Base-by-base conservation (phyloP, 2,329 filamentous ascomycete species). In the Talaromyces verruculosus region DNA sequence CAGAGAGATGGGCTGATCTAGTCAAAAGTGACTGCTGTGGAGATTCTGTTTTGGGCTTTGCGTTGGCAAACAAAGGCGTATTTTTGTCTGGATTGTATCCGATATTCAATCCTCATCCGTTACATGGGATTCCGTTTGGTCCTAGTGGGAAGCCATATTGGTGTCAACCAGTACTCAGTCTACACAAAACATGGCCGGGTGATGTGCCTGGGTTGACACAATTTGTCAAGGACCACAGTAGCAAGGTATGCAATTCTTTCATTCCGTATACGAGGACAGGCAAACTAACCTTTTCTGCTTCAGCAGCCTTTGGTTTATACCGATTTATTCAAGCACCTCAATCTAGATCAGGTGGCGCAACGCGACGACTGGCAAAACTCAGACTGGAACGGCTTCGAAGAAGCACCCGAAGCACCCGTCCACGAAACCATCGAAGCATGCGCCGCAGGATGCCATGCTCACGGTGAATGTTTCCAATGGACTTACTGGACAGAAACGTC, bases 11-110 rank as follows among this genome's bases (percentile, higher is more conserved):
- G 76, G 74, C 81, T 55, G 73, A 78, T 5, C 67, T 79, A 41
- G 74, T 83, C 25, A 75, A 75, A 35, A 69, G 77, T 13, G 84
- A 87, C 66, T 85, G 82, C 72, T 85, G 83, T 60, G 84, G 84
- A 5, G 84, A 86, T 63, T 83, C 82, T 47, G 79, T 85, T 6
- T 72, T 85, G 3, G 84, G 83, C 2, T 83, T 78, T 74, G 79
- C 78, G 5, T 69, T 85, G 53, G 78, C 77, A 67, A 77, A 82
- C 47, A 79, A 77, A 22, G 80, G 80, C 0, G 76, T 85, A 10
- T 70, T 75, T 3, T 63, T 85, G 66, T 80, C 79, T 19, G 83
- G 83, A 5, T 76, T 83, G 63, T 85, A 80, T 77, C 83, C 83
- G 2, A 75, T 83, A 72, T 84, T 84, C 62, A 75, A 76, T 45